phyloP scores from a whole-genome alignment of 176 grass and related monocot species.

The Cenchrus purpureus region DNA sequence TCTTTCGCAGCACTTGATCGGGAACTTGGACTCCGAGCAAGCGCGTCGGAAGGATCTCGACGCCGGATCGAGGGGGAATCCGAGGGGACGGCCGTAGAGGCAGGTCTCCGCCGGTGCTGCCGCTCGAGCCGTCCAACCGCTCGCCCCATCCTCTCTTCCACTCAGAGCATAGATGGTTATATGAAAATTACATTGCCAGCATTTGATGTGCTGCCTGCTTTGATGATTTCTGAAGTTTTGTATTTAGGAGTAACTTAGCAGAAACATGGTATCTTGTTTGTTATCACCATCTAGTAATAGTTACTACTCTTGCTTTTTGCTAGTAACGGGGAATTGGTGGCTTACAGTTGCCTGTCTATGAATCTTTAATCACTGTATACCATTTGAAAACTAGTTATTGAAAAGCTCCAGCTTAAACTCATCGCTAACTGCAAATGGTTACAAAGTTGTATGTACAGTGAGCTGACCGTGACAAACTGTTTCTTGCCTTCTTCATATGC shows the following conservation, averaged over 20 bases:
- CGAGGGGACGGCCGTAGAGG: too few species aligned
- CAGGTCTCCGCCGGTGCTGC: too few species aligned
- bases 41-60: too few species aligned
- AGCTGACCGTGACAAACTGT: background rate
- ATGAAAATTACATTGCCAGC: too few species aligned
- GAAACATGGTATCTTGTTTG: background rate
- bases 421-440: background rate
- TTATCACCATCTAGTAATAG: too few species aligned
- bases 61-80: too few species aligned
- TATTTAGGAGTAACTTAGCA: background rate
- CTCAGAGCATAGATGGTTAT: too few species aligned
- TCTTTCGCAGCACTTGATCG: too few species aligned
- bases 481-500: background rate
- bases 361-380: background rate
- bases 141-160: too few species aligned
- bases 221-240: background rate
- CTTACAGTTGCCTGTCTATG: background rate
- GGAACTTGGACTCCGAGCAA: too few species aligned
- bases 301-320: conserved; percentile 1
- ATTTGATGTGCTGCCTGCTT: background rate
- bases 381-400: background rate
- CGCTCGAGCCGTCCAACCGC: too few species aligned
- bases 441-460: background rate
- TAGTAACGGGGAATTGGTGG: background rate
- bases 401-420: background rate